Evolutionary conservation across 2,329 filamentous ascomycete species (phyloP), one percentile per base, ranked within the genome.

Genomic region (Phialophora expanda): DNA sequence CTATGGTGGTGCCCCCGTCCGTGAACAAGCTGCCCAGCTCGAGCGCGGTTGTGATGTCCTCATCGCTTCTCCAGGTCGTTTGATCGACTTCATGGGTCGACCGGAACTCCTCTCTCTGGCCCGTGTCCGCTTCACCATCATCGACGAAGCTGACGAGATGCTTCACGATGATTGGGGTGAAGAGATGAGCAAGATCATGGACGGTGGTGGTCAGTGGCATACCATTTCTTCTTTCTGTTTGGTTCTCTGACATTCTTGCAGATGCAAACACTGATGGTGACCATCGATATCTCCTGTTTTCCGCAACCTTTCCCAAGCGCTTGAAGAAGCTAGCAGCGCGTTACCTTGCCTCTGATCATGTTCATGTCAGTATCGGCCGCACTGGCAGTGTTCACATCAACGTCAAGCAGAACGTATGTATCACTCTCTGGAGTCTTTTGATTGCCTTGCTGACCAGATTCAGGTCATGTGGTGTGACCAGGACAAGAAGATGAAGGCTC

Each of bases 81-180:
- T 99, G 1, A 81, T 88, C 56, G 91, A 97, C 73, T 90, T 98
- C 74, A 93, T 98, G 81, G 62, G 58, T 38, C 87, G 89, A 34
- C 86, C 88, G 0, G 78, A 88, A 17, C 74, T 90, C 14, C 80
- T 97, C 1, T 90, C 89, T 0, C 82, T 97, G 59, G 84, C 84
- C 24, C 91, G 94, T 48, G 84, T 97, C 67, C 89, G 89, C 78
- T 95, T 50, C 77, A 87, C 86, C 70, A 86, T 98, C 70, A 89
- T 99, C 68, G 95, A 98, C 66, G 95, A 99, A 76, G 95, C 95
- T 0, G 95, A 99, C 75, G 94, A 99, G 80, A 89, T 99, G 84
- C 85, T 99, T 0, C 83, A 89, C 0, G 75, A 82, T 1, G 91
- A 93, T 73, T 98, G 95, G 92, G 85, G 89, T 46, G 84, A 87